Evolutionary conservation across 2,329 filamentous ascomycete genomes (phyloP), one percentile per base, ranked within the genome.

Genomic region (Calonectria ilicicola): DNA sequence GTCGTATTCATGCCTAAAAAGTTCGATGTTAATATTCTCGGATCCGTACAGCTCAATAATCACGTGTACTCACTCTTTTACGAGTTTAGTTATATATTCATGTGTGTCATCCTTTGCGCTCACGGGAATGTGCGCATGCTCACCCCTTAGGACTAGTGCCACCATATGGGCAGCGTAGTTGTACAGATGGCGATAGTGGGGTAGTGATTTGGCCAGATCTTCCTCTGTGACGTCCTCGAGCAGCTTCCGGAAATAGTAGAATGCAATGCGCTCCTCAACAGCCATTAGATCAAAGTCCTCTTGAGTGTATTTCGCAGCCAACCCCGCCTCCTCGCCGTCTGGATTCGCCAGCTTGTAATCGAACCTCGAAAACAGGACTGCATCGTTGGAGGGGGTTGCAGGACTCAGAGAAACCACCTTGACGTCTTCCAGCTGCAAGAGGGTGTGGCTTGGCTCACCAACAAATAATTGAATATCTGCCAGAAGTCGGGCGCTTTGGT

Each of bases 361-460:
- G 23, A 70, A 70, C 7, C 38, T 64, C 9, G 67, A 70, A n/a
- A 70, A 70, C 5, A 65, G 14, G 19, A 44, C 21, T 2, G 23
- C 38, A 38, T 70, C 68, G 27, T 70, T 46, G 5, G 23, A 10
- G 19, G 62, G 44, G 27, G n/a, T 29, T 15, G 68, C 62, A 8
- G 62, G 62, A 17, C 38, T 5, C 17, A 70, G 35, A 1, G 68
- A 51, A 10, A 40, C 32, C 2, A 70, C 9, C 14, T 42, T 17
- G 17, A 67, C 21, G 2, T 53, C 63, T 60, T 71, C 69, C 2
- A 71, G 23, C 42, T 51, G 44, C 6, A 71, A 21, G 42, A 67
- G 67, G 9, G 51, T 65, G 19, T 63, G 23, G 2, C 19, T n/a
- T 7, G 26, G 5, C 2, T 71, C 69, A 5, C 19, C 29, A 1